Percentiles rank a stretch among this genome's conserved stretches.
phyloP scores from a whole-genome alignment of 1,139 yeast species.

The Tardiomyces blankii region DNA sequence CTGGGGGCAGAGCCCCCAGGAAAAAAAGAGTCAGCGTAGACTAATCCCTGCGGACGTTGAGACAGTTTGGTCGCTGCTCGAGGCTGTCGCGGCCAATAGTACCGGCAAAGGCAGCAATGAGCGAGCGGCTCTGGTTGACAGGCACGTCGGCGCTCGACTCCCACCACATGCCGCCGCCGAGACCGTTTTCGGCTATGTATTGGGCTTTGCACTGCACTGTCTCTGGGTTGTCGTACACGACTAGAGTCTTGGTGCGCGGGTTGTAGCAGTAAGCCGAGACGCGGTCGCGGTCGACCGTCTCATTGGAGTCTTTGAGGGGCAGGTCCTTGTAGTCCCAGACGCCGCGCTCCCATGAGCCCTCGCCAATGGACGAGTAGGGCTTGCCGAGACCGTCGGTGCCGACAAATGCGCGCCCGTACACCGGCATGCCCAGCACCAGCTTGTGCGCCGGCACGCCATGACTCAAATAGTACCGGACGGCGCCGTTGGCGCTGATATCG shows the following conservation, averaged over 20 bases:
- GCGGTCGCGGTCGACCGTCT: conserved; percentile 38
- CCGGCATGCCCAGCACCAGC: conserved; percentile 78
- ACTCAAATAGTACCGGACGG: conserved; percentile 35
- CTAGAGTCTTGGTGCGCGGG: conserved; percentile 29
- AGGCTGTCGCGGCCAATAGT: conserved; percentile 9
- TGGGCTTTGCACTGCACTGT: conserved; percentile 48
- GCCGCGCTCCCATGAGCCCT: conserved; percentile 43
- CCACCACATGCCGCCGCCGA: conserved; percentile 96
- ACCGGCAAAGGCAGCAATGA: conserved; percentile 18
- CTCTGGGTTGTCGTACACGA: conserved; percentile 55
- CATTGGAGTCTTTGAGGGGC: conserved; percentile 34
- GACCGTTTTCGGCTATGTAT: conserved; percentile 35
- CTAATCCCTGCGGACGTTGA: not conserved
- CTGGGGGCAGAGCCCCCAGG: no score
- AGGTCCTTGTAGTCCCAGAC: conserved; percentile 44
- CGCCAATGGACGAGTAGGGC: conserved; percentile 38
- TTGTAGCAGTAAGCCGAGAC: conserved; percentile 54
- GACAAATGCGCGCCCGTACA: conserved; percentile 68
- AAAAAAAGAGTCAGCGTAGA: no score
- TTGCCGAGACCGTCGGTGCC: conserved; percentile 33
- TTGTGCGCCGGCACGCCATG: conserved; percentile 39
- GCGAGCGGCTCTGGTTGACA: conserved; percentile 13
- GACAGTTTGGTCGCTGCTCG: conserved; percentile 9
- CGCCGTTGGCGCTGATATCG: conserved; percentile 36
- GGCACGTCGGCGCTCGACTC: conserved; percentile 67